Evolutionary conservation across 441 rosid genomes (phyloP), one percentile per base, ranked within the genome.

Genomic region (Mallotus repandus): DNA sequence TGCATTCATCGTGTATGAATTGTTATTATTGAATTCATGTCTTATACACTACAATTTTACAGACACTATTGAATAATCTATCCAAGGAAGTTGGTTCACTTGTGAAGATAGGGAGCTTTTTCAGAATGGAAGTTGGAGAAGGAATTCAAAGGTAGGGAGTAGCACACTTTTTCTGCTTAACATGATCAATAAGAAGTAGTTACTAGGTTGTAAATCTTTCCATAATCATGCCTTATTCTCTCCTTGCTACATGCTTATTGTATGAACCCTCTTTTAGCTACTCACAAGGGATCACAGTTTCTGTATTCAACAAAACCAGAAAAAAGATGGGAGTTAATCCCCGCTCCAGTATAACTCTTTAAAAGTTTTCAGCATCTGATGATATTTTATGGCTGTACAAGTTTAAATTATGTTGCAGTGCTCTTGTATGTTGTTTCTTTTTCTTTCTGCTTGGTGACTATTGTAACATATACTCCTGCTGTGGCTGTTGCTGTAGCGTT

Each of bases 91-190:
- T 93, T 58, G 92, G 97, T 56, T 84, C 96, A 54, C 80, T 89
- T 1, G 96, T 96, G 81, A 91, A 84, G 85, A 84, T 96, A 77
- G 80, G 90, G 70, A 84, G 71, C 80, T 96, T 93, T 82, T 86
- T 90, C 74, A 86, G 98, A 87, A 90, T 96, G 81, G 97, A 93
- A 78, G 97, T 93, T 76, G 99, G 99, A 71, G 99, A 96, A 86
- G 98, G 98, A 82, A 84, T 91, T 80, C 85, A 88, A 81, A 91
- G 97, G 98, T 96, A 83, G 59, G 46, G 72, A 69, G 21, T 50
- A 11, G 7, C 48, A 25, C n/a, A 46, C 53, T 70, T 75, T 35
- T 50, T 63, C 9, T 12, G 16, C 21, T 5, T 12, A 12, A 49
- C 35, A 65, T 49, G 16, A 16, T 48, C 9, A 49, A 54, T 56